Evolutionary conservation across 164 flowering plant species (phyloP).

Genomic region (Umbilicus rupestris): DNA sequence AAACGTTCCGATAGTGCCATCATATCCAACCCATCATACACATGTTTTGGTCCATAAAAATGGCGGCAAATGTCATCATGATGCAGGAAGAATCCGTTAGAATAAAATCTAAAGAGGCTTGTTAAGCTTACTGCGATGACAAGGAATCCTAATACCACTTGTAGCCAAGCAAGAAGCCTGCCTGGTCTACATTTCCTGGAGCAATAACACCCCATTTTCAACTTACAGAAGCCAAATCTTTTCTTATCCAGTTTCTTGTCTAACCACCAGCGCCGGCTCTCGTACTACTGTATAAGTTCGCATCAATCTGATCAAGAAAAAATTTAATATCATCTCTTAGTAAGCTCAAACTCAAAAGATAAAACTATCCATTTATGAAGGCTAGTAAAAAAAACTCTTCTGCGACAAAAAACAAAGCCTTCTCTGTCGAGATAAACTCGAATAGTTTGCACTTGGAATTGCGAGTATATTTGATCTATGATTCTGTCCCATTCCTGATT

Average conservation of each 20-base stretch:
- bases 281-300: not conserved
- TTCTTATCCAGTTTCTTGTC: not conserved
- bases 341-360: too few species aligned
- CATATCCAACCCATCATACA: constrained; percentile 35
- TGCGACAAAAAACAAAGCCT: too few species aligned
- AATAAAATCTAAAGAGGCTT: constrained; percentile 54
- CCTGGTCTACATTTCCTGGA: constrained; percentile 37
- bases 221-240: not conserved
- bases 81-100: constrained; percentile 62
- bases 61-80: constrained; percentile 64
- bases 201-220: constrained; percentile 43
- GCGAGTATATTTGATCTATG: too few species aligned
- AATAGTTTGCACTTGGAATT: too few species aligned
- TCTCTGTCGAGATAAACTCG: too few species aligned
- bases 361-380: not conserved
- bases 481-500: too few species aligned
- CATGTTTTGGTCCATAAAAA: constrained; percentile 35
- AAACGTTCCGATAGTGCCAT: constrained; percentile 48
- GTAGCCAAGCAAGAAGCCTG: constrained; percentile 49
- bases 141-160: constrained; percentile 57
- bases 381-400: not conserved
- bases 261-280: not conserved
- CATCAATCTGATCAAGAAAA: too few species aligned
- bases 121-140: constrained; percentile 56
- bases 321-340: too few species aligned